These are phyloP conservation scores for Mallotus japonicus DNA, from an alignment of 441 rosid species.

Conservation along the genomic window DNA sequence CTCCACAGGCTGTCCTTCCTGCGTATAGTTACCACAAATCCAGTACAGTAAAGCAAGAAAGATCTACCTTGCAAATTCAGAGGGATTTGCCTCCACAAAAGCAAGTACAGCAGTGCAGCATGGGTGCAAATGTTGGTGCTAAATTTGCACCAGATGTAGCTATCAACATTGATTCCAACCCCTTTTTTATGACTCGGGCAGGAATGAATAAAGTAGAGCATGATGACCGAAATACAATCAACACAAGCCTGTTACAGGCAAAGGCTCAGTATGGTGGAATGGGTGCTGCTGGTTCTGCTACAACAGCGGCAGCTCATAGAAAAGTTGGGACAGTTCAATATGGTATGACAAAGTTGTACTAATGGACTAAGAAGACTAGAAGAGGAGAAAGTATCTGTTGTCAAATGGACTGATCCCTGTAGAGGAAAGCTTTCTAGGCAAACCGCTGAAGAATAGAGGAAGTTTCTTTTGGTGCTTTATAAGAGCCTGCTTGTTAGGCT, in stretches of 20 bases:
- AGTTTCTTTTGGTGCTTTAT: not conserved
- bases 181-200: constrained; percentile 66
- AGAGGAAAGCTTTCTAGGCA: not conserved
- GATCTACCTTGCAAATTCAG: constrained; percentile 42
- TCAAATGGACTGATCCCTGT: constrained; percentile 1
- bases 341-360: constrained; percentile 70
- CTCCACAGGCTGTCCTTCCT: constrained; percentile 44
- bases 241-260: constrained; percentile 60
- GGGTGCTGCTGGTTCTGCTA: constrained; percentile 41
- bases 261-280: constrained; percentile 53
- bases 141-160: constrained; percentile 68
- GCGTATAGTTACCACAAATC: constrained; percentile 41
- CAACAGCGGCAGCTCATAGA: constrained; percentile 45
- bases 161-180: constrained; percentile 75
- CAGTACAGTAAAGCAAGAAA: constrained; percentile 57
- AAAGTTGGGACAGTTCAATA: constrained; percentile 74
- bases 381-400: not conserved
- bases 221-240: constrained; percentile 53
- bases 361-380: not conserved
- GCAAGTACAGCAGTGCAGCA: constrained; percentile 54
- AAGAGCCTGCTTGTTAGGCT: not conserved
- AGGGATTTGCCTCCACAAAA: constrained; percentile 45
- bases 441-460: not conserved
- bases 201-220: constrained; percentile 60
- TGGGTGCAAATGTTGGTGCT: constrained; percentile 49